Evolutionary conservation across 176 grass and related monocot genomes (phyloP).

Genomic region (Oryza meridionalis): DNA sequence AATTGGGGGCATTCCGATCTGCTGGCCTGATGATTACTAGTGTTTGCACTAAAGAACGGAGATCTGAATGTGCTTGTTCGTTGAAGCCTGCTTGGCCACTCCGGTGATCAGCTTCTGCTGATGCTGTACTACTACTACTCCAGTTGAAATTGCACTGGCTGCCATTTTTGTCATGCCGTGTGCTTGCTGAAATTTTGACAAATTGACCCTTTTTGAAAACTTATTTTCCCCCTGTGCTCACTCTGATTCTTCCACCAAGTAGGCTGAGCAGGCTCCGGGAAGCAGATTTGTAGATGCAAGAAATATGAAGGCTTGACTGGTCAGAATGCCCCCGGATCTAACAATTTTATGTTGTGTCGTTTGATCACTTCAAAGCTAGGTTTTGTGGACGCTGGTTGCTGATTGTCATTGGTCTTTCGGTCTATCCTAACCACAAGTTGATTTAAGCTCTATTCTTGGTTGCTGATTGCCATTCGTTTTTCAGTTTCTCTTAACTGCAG

Average conservation of each 20-base stretch:
- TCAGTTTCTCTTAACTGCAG: background rate
- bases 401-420: background rate
- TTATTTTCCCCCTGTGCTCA: background rate
- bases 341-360: background rate
- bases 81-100: conserved; percentile 35
- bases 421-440: background rate
- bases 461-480: background rate
- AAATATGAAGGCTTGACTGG: conserved; percentile 42
- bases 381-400: background rate
- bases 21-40: conserved; percentile 48
- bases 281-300: conserved; percentile 36
- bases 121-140: background rate
- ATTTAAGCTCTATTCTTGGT: background rate
- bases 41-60: conserved; percentile 39
- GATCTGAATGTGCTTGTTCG: conserved; percentile 38
- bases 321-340: background rate
- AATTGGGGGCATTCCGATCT: conserved; percentile 12
- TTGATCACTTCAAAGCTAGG: background rate
- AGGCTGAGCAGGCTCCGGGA: conserved; percentile 30
- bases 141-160: background rate
- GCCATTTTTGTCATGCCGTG: background rate
- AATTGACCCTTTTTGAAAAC: background rate
- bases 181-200: background rate
- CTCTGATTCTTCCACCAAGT: background rate
- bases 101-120: conserved; percentile 20